Percentiles rank a stretch among this genome's conserved stretches.
Evolutionary conservation across 108 stramenopile species (phyloP).

Genomic region (Nannochloropsis salina): DNA sequence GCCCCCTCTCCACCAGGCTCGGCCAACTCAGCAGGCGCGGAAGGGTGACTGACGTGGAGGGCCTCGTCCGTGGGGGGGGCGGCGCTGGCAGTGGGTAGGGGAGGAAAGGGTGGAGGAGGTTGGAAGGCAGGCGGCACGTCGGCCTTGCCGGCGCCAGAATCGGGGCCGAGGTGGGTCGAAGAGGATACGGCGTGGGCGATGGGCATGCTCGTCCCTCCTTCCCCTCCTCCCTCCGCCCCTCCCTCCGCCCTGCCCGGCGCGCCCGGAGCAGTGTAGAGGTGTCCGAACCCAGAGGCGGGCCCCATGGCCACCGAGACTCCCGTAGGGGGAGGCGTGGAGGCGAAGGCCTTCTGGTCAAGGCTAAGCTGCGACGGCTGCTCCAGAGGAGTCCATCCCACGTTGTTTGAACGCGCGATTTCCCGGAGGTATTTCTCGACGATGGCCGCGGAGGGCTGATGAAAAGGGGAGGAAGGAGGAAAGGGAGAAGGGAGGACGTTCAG

Average conservation of each 20-base stretch:
- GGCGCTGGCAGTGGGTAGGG: too few relatives aligned
- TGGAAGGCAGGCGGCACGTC: neutral
- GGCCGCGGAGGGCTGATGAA: neutral
- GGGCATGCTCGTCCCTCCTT: neutral
- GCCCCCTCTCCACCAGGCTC: neutral
- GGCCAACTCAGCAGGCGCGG: neutral
- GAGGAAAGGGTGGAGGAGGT: neutral
- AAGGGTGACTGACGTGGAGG: neutral
- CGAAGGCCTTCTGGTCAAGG: neutral
- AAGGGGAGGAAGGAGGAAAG: neutral
- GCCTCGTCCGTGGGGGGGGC: neutral
- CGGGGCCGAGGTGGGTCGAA: neutral
- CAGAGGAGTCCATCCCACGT: neutral
- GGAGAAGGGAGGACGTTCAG: neutral
- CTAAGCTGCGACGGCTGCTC: neutral
- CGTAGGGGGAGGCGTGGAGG: neutral
- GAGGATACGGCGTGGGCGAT: neutral
- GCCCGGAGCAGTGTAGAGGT: neutral
- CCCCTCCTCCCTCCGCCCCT: neutral
- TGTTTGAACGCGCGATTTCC: neutral
- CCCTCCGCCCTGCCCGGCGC: neutral
- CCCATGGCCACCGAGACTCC: neutral
- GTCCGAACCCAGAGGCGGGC: neutral
- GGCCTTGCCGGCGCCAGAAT: neutral
- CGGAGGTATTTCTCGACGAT: neutral